Percentiles rank a stretch among this genome's conserved stretches.
These are phyloP conservation scores for Candida orba DNA, from an alignment of 805 yeast species.

Conservation along the genomic window DNA sequence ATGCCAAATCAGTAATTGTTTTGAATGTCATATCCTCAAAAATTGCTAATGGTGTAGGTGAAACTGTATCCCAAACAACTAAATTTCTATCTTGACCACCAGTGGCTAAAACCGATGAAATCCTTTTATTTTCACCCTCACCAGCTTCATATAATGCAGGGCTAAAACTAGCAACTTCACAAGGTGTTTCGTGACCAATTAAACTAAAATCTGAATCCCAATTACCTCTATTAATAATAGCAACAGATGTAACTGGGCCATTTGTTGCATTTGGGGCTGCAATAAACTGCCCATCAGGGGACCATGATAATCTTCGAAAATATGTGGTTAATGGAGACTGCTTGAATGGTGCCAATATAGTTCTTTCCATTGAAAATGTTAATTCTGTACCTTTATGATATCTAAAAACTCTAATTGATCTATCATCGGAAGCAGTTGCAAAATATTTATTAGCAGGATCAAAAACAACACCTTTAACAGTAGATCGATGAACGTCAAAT, in stretches of 20 bases:
- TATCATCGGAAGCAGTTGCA: slow-evolving; percentile 94
- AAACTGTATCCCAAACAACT: slow-evolving; percentile 80
- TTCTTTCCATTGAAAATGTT: slow-evolving; percentile 80
- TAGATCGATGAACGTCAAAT: slow-evolving; percentile 88
- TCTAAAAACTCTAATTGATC: slow-evolving; percentile 82
- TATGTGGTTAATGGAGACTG: slow-evolving; percentile 90
- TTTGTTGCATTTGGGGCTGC: slow-evolving; percentile 84
- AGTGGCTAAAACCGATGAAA: slow-evolving; percentile 78
- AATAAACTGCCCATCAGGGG: slow-evolving; percentile 83
- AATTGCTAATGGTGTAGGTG: slow-evolving; percentile 71
- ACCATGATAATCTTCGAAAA: slow-evolving; percentile 81
- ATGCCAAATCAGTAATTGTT: slow-evolving; percentile 80
- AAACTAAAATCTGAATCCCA: slow-evolving; percentile 74
- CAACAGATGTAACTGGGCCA: slow-evolving; percentile 73
- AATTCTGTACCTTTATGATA: slow-evolving; percentile 73
- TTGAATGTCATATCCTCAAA: slow-evolving; percentile 69
- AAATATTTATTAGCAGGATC: slow-evolving; percentile 98
- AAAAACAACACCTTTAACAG: slow-evolving; percentile 93
- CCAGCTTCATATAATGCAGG: slow-evolving; percentile 51
- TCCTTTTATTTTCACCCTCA: slow-evolving; percentile 21
- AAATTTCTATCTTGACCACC: slow-evolving; percentile 91
- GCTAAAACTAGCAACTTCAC: slow-evolving; percentile 71
- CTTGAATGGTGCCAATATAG: slow-evolving; percentile 76
- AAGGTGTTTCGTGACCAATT: slow-evolving; percentile 80
- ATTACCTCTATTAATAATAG: slow-evolving; percentile 64